A percentile compares a stretch with the other conserved stretches of the same genome.
Evolutionary conservation across 352 stramenopile genomes (phyloP).

Genomic region (Globisporangium ultimum): DNA sequence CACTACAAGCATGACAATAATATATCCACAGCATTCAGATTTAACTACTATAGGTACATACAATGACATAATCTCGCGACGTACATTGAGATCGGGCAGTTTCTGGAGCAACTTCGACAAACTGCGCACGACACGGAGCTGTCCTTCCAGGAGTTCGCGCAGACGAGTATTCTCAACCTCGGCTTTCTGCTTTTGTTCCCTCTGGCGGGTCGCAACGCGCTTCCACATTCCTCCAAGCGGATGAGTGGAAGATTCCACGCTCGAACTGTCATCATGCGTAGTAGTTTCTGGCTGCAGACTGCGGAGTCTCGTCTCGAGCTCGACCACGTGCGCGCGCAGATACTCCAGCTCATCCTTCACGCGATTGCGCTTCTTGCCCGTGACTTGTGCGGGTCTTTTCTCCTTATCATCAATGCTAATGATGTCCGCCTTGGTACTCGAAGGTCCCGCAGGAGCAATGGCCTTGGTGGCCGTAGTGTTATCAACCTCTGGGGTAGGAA

Average conservation of each 20-base stretch:
- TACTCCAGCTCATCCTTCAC: conserved; percentile 3
- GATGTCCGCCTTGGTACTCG: too few relatives aligned
- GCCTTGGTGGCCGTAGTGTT: too few relatives aligned
- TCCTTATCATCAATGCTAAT: neutral
- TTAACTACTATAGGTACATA: neutral
- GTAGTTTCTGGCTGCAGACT: neutral
- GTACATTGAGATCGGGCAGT: neutral
- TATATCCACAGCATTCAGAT: too few relatives aligned
- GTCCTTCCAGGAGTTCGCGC: conserved; percentile 1
- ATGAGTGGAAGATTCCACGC: neutral
- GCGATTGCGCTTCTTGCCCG: neutral
- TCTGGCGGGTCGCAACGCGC: neutral
- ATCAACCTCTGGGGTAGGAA: too few relatives aligned
- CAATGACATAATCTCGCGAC: neutral
- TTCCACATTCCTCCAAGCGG: neutral
- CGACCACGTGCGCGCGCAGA: neutral
- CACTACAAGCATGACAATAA: too few relatives aligned
- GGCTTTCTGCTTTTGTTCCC: neutral
- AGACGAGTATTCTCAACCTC: conserved; percentile 3
- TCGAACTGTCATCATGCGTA: too few relatives aligned
- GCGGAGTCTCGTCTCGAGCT: neutral
- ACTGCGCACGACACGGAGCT: neutral
- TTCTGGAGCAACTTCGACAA: conserved; percentile 1
- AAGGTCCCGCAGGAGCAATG: too few relatives aligned
- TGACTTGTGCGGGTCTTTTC: neutral